A percentile compares a stretch with the other conserved stretches of the same genome.
These are phyloP conservation scores for Triticum monococcum DNA, from an alignment of 176 grass and related monocot genomes.

Conservation along the genomic window DNA sequence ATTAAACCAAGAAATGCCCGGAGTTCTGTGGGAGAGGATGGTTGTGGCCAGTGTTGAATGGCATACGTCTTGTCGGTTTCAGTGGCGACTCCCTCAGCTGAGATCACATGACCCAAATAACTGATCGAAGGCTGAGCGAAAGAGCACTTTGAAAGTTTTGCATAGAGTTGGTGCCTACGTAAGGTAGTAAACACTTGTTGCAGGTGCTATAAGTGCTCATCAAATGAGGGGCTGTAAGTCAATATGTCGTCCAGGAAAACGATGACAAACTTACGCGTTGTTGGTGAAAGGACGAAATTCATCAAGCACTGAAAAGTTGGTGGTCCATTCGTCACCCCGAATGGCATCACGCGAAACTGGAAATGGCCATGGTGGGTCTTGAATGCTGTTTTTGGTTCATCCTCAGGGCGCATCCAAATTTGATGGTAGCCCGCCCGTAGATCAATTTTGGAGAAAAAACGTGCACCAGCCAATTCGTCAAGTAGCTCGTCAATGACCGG, in stretches of 20 bases:
- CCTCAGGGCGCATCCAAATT: background rate
- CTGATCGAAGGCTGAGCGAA: too few relatives aligned
- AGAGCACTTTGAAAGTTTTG: too few relatives aligned
- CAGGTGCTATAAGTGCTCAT: too few relatives aligned
- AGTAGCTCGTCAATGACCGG: background rate
- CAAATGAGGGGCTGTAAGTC: too few relatives aligned
- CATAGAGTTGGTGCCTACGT: too few relatives aligned
- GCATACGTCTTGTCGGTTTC: too few relatives aligned
- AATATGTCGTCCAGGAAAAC: background rate
- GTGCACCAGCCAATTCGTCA: background rate
- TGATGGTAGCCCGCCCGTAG: background rate
- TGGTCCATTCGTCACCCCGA: background rate
- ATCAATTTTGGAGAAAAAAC: background rate
- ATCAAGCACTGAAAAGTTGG: background rate
- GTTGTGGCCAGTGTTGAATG: too few relatives aligned
- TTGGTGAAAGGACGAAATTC: background rate
- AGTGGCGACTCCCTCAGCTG: too few relatives aligned
- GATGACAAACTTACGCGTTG: background rate
- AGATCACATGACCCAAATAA: too few relatives aligned
- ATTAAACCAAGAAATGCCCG: background rate
- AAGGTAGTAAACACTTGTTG: too few relatives aligned
- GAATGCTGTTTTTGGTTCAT: background rate
- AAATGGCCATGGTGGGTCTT: background rate
- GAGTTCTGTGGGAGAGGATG: background rate
- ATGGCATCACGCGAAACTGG: background rate